Evolutionary conservation across 345 rosid species (phyloP).

Genomic region (Theobroma cacao): DNA sequence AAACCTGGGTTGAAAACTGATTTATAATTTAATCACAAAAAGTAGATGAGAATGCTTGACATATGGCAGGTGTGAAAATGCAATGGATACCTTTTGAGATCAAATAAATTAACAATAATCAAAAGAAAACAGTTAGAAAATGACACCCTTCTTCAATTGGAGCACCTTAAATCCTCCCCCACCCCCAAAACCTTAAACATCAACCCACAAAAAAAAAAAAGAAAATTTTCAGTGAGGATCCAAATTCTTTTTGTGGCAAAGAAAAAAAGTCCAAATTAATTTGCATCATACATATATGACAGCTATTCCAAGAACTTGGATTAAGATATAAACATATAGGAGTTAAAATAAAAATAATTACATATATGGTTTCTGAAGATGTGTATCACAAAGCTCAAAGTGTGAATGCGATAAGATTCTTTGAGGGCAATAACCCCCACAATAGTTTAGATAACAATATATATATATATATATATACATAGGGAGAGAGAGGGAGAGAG

Average conservation of each 20-base stretch:
- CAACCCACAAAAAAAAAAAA: too few species aligned
- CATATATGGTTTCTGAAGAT: not conserved
- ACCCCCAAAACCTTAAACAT: not conserved
- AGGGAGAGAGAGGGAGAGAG: too few species aligned
- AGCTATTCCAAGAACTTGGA: not conserved
- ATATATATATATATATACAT: too few species aligned
- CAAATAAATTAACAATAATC: not conserved
- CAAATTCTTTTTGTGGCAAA: not conserved
- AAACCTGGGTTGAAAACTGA: not conserved
- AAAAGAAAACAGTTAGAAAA: not conserved
- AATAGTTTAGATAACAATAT: not conserved
- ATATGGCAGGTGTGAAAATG: not conserved
- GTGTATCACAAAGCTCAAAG: not conserved
- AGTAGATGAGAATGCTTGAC: not conserved
- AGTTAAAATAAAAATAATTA: not conserved
- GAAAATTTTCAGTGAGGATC: not conserved
- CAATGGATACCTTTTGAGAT: not conserved
- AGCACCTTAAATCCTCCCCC: too few species aligned
- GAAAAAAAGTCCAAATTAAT: too few species aligned
- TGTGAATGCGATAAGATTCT: constrained; percentile 13
- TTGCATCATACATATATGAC: not conserved
- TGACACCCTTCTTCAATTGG: not conserved
- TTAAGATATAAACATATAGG: not conserved
- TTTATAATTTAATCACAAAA: not conserved
- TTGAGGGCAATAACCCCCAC: not conserved